These are phyloP conservation scores for Smallanthus sonchifolius DNA, from an alignment of 129 eudicot genomes.

Conservation along the genomic window DNA sequence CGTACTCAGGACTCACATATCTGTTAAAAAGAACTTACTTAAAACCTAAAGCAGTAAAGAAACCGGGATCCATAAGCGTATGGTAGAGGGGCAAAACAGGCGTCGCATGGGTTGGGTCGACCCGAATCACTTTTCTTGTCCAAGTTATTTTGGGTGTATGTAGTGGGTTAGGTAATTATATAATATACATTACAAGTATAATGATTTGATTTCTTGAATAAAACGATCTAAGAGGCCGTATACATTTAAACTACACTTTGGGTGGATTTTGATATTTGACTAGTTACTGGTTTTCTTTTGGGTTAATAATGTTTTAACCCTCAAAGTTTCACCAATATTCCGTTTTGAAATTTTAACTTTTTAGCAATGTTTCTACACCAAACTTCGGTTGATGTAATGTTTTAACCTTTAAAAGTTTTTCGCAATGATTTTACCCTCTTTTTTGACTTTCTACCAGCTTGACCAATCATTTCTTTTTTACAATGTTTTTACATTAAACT, in stretches of 20 bases:
- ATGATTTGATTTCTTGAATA: neutral
- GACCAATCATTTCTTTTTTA: no score
- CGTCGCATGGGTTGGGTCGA: neutral
- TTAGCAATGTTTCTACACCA: neutral
- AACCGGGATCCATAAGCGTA: neutral
- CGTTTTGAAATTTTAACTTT: neutral
- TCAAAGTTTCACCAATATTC: neutral
- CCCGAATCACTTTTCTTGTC: neutral
- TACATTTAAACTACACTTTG: neutral
- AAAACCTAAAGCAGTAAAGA: neutral
- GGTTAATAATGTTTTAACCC: neutral
- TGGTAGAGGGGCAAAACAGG: neutral
- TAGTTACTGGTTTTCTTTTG: neutral
- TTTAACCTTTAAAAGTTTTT: neutral
- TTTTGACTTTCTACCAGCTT: no score
- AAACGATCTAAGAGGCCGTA: neutral
- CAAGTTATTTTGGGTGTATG: neutral
- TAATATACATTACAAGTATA: neutral
- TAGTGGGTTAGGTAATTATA: neutral
- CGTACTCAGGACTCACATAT: slow-evolving; percentile 77
- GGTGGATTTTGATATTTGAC: neutral
- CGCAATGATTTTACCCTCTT: no score
- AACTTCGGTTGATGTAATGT: neutral
- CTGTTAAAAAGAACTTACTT: slow-evolving; percentile 35
- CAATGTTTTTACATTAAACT: no score